Evolutionary conservation across 2,329 filamentous ascomycete genomes (phyloP).

Genomic region (Trichocomaceae sp.): DNA sequence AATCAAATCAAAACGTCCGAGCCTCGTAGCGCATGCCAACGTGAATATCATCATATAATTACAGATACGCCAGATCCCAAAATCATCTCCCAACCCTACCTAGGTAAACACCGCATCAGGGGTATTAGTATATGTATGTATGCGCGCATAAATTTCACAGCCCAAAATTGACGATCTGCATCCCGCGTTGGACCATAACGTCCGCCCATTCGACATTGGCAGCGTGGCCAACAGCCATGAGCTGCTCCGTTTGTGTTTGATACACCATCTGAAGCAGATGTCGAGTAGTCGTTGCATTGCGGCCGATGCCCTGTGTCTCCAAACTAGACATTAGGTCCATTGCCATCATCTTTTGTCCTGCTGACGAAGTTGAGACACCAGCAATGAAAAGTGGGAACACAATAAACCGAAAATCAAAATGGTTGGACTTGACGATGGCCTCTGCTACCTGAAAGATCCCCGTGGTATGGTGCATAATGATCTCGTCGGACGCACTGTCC

Average conservation of each 20-base stretch:
- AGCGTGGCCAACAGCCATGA: conserved; percentile 34
- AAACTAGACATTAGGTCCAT: conserved; percentile 45
- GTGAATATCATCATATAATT: conserved; percentile 17
- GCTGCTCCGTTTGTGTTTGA: conserved; percentile 41
- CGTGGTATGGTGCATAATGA: conserved; percentile 40
- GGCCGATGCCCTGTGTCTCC: conserved; percentile 44
- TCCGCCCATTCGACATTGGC: conserved; percentile 47
- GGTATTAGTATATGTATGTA: conserved; percentile 3
- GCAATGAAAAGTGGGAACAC: conserved; percentile 52
- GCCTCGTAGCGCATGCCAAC: conserved; percentile 14
- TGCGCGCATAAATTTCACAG: conserved; percentile 29
- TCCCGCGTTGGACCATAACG: conserved; percentile 40
- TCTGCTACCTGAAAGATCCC: conserved; percentile 43
- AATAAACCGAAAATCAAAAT: conserved; percentile 40
- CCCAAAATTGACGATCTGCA: conserved; percentile 48
- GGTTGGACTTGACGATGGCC: conserved; percentile 32
- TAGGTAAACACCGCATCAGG: neutral
- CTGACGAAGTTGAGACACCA: conserved; percentile 39
- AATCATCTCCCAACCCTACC: neutral
- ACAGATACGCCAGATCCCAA: conserved; percentile 10
- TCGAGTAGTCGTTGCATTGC: conserved; percentile 42
- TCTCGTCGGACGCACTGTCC: conserved; percentile 30
- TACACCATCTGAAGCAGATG: conserved; percentile 43
- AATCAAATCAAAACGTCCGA: neutral
- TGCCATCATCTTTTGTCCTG: conserved; percentile 40